Base-by-base conservation (phyloP, 2,329 filamentous ascomycete species). In the Pseudogymnoascus sp. region DNA sequence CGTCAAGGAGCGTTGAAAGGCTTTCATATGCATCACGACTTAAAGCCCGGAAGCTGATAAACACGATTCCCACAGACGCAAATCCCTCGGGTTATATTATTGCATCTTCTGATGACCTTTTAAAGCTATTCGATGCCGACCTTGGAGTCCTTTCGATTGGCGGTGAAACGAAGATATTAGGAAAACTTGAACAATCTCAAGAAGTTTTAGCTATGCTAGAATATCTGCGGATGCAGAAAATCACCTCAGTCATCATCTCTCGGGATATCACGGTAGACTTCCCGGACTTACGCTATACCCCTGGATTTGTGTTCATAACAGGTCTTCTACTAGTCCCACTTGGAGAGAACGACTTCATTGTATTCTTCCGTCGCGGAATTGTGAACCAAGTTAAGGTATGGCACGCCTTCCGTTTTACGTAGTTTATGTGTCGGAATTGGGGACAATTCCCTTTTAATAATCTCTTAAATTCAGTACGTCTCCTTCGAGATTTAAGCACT, bases 21-120 rank as follows among this genome's bases (percentile, higher is more conserved):
- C 78, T 96, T 0, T 95, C 91, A 0, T 96, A 96, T 70, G 89
- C 91, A 3, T 92, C 90, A 1, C 83, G 91, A 27, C 77, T 96
- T 0, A 91, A 96, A 68, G 91, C 91, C 4, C 84, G 92, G 25
- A 96, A 96, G 70, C 80, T 96, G 13, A 95, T 95, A 72, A 94
- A 93, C 66, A 93, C 90, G 0, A 85, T 89, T 0, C 89, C 92
- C 0, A 91, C 90, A 0, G 84, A 91, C 65, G 83, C 86, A 61
- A 96, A 93, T 60, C 91, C 91, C 0, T 91, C 91, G 0, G 91
- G 91, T 0, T 96, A 96, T 71, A 96, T 96, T 58, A 88, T 95
- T 62, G 91, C 91, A 0, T 94, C 91, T 0, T 94, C 91, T 0
- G 91, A 95, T 61, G 92, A 96, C 68, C 75, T 96, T 0, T 73